Base-by-base conservation (phyloP, 352 stramenopile species). In the Phytophthora crassamura region DNA sequence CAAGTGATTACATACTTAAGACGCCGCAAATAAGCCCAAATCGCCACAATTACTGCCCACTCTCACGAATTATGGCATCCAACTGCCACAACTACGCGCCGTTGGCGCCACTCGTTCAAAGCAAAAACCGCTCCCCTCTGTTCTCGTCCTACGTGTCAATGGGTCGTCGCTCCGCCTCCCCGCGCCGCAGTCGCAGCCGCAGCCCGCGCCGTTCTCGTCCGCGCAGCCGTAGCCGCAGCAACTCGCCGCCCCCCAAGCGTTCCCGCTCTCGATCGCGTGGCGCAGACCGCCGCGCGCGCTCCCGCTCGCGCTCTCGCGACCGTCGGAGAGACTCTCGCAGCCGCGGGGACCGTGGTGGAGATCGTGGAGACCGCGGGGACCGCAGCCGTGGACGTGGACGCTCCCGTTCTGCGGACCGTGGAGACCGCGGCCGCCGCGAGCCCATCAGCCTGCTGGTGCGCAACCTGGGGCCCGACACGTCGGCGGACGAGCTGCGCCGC, bases 361-460 rank as follows among this genome's bases (percentile, higher is more conserved):
- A n/a, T n/a, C n/a, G n/a, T n/a, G n/a, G n/a, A n/a, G 33, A 50
- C 22, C 42, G 40, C 10, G 48, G 52, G 15, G 50, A 68, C 25
- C 72, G 55, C 18, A 61, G 56, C n/a, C 60, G 72, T 7, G 63
- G 59, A 8, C 70, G 72, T 12, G 67, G 55, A 14, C 74, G 75
- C 33, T 83, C 75, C 2, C 75, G 72, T 30, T 79, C 68, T 1
- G 46, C 59, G 7, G 72, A 67, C 25, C 62, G 68, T 34, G 16
- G 64, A 0, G 35, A 32, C n/a, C 22, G 59, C 5, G 64, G 22
- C 5, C 67, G 70, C 8, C 62, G 66, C 2, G 58, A 76, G 35
- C 69, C 75, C 40, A 75, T 79, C 49, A 86, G 75, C 30, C 68
- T 90, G 16, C 45, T 90, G 25, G 81, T 90, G 50, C 77, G 81